Percentiles rank a stretch among this genome's conserved stretches.
Evolutionary conservation across 2,329 filamentous ascomycete species (phyloP).

Genomic region (Pseudogymnoascus sp.): DNA sequence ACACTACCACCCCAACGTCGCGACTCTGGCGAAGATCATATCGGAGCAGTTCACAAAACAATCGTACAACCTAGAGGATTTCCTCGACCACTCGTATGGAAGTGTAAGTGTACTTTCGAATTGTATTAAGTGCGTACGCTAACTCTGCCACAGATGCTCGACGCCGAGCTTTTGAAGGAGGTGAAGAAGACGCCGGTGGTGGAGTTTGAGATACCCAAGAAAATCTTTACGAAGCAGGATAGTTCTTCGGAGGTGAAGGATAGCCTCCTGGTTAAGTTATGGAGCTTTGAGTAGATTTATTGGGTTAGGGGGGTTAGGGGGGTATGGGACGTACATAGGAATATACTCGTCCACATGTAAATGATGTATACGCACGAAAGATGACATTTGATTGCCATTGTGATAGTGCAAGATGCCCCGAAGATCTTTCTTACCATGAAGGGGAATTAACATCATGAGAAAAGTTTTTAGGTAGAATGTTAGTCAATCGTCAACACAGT

Average conservation of each 20-base stretch:
- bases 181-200: constrained; percentile 81
- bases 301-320: neutral
- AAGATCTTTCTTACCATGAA: neutral
- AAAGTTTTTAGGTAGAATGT: too few relatives aligned
- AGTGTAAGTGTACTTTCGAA: constrained; percentile 47
- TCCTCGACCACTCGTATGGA: constrained; percentile 86
- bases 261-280: constrained; percentile 50
- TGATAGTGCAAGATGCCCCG: neutral
- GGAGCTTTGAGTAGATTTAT: constrained; percentile 40
- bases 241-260: constrained; percentile 36
- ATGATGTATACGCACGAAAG: neutral
- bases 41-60: constrained; percentile 97
- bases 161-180: constrained; percentile 73
- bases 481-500: neutral
- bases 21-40: constrained; percentile 85
- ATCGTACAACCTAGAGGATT: constrained; percentile 91
- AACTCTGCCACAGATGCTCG: constrained; percentile 55
- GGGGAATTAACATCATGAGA: neutral
- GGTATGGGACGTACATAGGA: neutral
- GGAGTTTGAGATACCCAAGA: constrained; percentile 78
- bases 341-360: neutral
- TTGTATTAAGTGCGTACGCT: constrained; percentile 19
- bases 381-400: neutral
- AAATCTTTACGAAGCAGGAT: constrained; percentile 36
- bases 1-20: constrained; percentile 96